A percentile compares a stretch with the other conserved stretches of the same genome.
These are phyloP conservation scores for Scedosporium aurantiacum DNA, from an alignment of 2,329 filamentous ascomycete genomes.

Conservation along the genomic window DNA sequence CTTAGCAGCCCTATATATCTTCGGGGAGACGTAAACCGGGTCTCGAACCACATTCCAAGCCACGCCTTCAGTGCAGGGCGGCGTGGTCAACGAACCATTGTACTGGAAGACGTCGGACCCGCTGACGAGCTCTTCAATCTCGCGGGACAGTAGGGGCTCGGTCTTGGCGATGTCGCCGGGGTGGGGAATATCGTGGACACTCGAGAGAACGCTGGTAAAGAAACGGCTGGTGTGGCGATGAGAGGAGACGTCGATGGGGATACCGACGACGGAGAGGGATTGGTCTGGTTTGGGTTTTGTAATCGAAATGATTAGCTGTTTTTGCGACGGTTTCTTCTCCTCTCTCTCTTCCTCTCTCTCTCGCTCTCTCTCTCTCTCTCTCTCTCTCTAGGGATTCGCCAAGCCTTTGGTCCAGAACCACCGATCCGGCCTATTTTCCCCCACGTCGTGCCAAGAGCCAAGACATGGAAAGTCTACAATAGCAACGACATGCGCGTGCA, in stretches of 20 bases:
- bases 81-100: constrained; percentile 49
- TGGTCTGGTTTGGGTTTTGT: constrained; percentile 16
- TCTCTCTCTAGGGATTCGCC: too few relatives aligned
- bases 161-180: constrained; percentile 28
- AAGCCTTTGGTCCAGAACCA: too few relatives aligned
- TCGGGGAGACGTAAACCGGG: constrained; percentile 34
- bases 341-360: too few relatives aligned
- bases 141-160: constrained; percentile 28
- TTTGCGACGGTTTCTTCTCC: too few relatives aligned
- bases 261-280: constrained; percentile 23
- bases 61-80: constrained; percentile 48
- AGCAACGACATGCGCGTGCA: not conserved
- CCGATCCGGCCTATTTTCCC: too few relatives aligned
- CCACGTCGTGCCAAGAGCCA: constrained; percentile 1
- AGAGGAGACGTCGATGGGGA: constrained; percentile 22
- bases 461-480: not conserved
- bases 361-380: too few relatives aligned
- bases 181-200: constrained; percentile 25
- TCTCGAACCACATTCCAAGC: constrained; percentile 39
- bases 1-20: constrained; percentile 40
- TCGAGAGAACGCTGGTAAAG: constrained; percentile 13
- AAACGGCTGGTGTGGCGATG: constrained; percentile 7
- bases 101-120: constrained; percentile 35
- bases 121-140: constrained; percentile 24
- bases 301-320: not conserved